These are phyloP conservation scores for Cinnamomum micranthum DNA, from an alignment of 164 flowering plant species.

Conservation along the genomic window DNA sequence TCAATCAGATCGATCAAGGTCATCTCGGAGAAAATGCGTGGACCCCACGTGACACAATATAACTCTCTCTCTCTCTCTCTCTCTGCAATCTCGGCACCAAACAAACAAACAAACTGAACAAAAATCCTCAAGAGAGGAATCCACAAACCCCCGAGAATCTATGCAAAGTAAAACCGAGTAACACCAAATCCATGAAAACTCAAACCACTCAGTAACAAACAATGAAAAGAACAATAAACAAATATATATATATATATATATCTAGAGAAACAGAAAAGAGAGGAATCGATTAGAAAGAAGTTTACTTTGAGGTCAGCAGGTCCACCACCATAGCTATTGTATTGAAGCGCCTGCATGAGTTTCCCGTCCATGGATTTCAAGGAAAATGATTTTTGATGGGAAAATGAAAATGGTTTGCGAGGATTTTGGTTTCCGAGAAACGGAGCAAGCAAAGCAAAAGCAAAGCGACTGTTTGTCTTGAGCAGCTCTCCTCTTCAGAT, in stretches of 20 bases:
- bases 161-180: not conserved
- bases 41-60: not conserved
- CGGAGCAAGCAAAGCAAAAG: not conserved
- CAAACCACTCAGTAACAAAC: not conserved
- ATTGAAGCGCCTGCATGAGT: constrained; percentile 57
- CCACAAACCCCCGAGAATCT: not conserved
- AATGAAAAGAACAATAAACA: not conserved
- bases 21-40: not conserved
- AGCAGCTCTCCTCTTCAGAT: no score
- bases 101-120: not conserved
- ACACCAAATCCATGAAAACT: not conserved
- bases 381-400: no score
- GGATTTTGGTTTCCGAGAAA: not conserved
- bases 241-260: not conserved
- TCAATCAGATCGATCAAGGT: not conserved
- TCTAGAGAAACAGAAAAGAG: not conserved
- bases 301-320: constrained; percentile 54
- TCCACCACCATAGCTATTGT: constrained; percentile 59
- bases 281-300: not conserved
- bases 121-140: not conserved
- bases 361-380: constrained; percentile 37
- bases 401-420: not conserved
- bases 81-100: no score
- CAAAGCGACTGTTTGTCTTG: no score
- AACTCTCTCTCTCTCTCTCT: no score